Conservation (phyloP, 2,329 filamentous ascomycete genomes). For the Venturia aucupariae region DNA sequence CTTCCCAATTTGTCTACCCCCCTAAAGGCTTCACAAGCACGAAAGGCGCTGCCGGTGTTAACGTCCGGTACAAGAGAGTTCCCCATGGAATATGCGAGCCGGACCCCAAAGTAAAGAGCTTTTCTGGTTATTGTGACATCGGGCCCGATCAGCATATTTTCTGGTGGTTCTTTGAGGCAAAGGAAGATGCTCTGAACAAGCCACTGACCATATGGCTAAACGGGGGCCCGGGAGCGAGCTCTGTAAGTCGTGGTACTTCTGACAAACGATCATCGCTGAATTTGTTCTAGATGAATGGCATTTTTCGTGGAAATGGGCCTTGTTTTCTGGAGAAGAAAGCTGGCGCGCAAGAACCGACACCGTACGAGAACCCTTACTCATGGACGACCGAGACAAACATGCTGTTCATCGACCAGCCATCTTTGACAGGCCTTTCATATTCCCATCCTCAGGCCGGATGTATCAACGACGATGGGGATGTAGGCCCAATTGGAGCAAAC, state of each 20-base stretch:
- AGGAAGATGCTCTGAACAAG: slow-evolving; percentile 34
- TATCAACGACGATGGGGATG: slow-evolving; percentile 30
- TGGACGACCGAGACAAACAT: slow-evolving; percentile 16
- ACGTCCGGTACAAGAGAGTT: background rate
- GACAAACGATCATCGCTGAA: background rate
- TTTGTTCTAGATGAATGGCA: slow-evolving; percentile 30
- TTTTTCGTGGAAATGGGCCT: slow-evolving; percentile 35
- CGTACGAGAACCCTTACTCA: slow-evolving; percentile 13
- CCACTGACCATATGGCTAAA: slow-evolving; percentile 39
- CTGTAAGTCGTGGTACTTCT: background rate
- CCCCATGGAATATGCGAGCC: slow-evolving; percentile 40
- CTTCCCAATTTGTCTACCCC: background rate
- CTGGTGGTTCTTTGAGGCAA: slow-evolving; percentile 40
- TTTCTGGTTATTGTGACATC: slow-evolving; percentile 43
- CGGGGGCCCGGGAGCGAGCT: slow-evolving; percentile 33
- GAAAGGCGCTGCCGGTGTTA: background rate
- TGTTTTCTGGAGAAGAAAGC: slow-evolving; percentile 34
- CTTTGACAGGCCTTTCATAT: slow-evolving; percentile 17
- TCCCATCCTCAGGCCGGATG: slow-evolving; percentile 30
- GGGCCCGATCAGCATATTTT: slow-evolving; percentile 34
- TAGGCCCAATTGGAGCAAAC: slow-evolving; percentile 36
- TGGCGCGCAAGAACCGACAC: slow-evolving; percentile 33
- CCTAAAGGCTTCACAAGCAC: background rate
- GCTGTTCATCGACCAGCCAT: slow-evolving; percentile 18
- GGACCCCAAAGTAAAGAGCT: slow-evolving; percentile 40